Evolutionary conservation across 306 rosid genomes (phyloP).

Genomic region (Aeschynomene evenia): DNA sequence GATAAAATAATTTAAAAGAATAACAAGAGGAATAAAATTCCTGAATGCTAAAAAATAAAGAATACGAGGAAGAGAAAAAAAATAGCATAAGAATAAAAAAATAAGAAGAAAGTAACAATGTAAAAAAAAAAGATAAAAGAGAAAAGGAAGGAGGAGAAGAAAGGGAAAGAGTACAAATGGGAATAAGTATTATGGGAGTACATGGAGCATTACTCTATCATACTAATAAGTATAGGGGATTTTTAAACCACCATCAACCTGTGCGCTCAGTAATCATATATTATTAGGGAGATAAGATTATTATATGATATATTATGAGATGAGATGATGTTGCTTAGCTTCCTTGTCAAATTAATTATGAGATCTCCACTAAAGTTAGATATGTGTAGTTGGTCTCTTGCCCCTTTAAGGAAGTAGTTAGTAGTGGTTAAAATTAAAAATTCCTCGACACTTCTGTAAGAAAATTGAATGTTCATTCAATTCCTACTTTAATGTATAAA

Average conservation of each 20-base stretch:
- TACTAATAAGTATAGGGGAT: background rate
- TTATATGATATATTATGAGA: slow-evolving; percentile 19
- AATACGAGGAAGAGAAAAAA: too few relatives aligned
- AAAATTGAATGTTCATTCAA: background rate
- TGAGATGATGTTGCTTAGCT: slow-evolving; percentile 27
- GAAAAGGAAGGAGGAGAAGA: too few relatives aligned
- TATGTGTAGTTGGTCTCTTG: background rate
- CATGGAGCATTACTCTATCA: too few relatives aligned
- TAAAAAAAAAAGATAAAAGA: too few relatives aligned
- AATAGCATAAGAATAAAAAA: too few relatives aligned
- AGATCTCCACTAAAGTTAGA: background rate
- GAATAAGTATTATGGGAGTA: too few relatives aligned
- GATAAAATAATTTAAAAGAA: too few relatives aligned
- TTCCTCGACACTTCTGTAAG: background rate
- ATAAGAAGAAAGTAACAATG: too few relatives aligned
- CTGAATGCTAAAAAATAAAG: too few relatives aligned
- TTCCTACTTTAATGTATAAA: background rate
- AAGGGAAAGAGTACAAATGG: too few relatives aligned
- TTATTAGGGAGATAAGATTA: background rate
- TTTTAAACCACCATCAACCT: slow-evolving; percentile 2
- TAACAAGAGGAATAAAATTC: too few relatives aligned
- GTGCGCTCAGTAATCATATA: background rate
- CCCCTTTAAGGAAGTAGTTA: too few relatives aligned
- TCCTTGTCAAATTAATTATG: slow-evolving; percentile 19
- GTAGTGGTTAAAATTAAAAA: slow-evolving; percentile 1